Percentiles rank a stretch among this genome's conserved stretches.
Evolutionary conservation across 805 yeast genomes (phyloP).

Genomic region (Sugiyamaella lignohabitans): DNA sequence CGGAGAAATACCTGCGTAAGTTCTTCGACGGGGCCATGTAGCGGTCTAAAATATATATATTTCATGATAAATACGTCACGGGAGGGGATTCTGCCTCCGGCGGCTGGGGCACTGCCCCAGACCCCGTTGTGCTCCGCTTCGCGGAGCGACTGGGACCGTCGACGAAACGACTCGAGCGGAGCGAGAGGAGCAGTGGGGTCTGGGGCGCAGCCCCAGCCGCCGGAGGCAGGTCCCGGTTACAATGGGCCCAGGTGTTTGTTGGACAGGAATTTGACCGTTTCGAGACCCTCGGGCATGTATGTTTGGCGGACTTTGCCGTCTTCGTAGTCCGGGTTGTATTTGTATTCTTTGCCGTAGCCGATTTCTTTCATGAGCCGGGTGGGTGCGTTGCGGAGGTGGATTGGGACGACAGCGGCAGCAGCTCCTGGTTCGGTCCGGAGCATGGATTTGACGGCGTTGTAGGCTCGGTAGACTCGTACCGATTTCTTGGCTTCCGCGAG

Average conservation of each 20-base stretch:
- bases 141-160: neutral
- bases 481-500: conserved; percentile 81
- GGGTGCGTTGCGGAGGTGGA: conserved; percentile 90
- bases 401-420: conserved; percentile 52
- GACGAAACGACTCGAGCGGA: too few species aligned
- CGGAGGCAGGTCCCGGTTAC: neutral
- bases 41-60: too few species aligned
- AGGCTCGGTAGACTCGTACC: conserved; percentile 77
- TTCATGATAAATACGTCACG: too few species aligned
- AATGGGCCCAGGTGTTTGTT: conserved; percentile 32
- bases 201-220: neutral
- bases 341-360: conserved; percentile 79
- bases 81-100: neutral
- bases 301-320: conserved; percentile 70
- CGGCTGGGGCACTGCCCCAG: neutral
- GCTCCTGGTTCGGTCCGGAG: conserved; percentile 52
- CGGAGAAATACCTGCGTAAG: conserved; percentile 24
- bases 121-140: neutral
- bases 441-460: conserved; percentile 56
- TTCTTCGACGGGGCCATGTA: conserved; percentile 27
- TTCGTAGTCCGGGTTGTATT: conserved; percentile 76
- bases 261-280: conserved; percentile 44
- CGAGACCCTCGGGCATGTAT: conserved; percentile 56
- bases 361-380: conserved; percentile 82
- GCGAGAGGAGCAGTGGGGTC: too few species aligned